A percentile compares a stretch with the other conserved stretches of the same genome.
phyloP scores from a whole-genome alignment of 768 basidiomycete species.

The Panellus pusillus region DNA sequence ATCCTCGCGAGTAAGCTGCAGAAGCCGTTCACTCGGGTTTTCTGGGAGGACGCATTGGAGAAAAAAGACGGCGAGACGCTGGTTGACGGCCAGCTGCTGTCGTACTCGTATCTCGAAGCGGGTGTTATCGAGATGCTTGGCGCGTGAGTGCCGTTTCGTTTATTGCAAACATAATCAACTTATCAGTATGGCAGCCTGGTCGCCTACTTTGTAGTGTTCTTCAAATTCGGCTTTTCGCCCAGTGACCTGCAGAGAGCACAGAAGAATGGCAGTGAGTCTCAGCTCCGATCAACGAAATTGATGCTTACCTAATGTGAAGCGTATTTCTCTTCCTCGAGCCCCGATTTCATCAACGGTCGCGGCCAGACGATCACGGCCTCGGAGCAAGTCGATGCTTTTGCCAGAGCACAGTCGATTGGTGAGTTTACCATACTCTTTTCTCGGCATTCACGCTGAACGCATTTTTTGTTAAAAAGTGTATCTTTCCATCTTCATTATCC shows the following conservation, averaged over 20 bases:
- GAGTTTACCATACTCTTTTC: slow-evolving; percentile 11
- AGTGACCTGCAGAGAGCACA: slow-evolving; percentile 55
- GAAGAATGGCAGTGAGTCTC: slow-evolving; percentile 33
- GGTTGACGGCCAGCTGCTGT: slow-evolving; percentile 61
- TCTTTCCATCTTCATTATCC: slow-evolving; percentile 65
- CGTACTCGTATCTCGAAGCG: slow-evolving; percentile 67
- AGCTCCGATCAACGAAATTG: too few species aligned
- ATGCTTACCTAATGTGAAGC: slow-evolving; percentile 26
- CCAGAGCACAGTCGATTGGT: slow-evolving; percentile 63
- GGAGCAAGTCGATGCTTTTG: slow-evolving; percentile 58
- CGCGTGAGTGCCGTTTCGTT: slow-evolving; percentile 37
- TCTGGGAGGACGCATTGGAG: slow-evolving; percentile 61
- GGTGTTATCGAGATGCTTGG: slow-evolving; percentile 61
- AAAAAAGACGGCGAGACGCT: slow-evolving; percentile 55
- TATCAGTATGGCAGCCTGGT: slow-evolving; percentile 40
- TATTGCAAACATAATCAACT: neutral
- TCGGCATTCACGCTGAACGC: too few species aligned
- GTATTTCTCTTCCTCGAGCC: slow-evolving; percentile 49
- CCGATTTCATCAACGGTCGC: slow-evolving; percentile 54
- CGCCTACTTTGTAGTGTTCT: slow-evolving; percentile 68
- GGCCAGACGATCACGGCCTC: slow-evolving; percentile 46
- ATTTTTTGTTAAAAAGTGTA: slow-evolving; percentile 39
- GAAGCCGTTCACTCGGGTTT: slow-evolving; percentile 55
- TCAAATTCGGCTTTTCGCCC: slow-evolving; percentile 61
- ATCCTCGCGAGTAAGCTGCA: slow-evolving; percentile 38